Evolutionary conservation across 495 filamentous ascomycete species (phyloP).

Genomic region (Aspergillus haitiensis): DNA sequence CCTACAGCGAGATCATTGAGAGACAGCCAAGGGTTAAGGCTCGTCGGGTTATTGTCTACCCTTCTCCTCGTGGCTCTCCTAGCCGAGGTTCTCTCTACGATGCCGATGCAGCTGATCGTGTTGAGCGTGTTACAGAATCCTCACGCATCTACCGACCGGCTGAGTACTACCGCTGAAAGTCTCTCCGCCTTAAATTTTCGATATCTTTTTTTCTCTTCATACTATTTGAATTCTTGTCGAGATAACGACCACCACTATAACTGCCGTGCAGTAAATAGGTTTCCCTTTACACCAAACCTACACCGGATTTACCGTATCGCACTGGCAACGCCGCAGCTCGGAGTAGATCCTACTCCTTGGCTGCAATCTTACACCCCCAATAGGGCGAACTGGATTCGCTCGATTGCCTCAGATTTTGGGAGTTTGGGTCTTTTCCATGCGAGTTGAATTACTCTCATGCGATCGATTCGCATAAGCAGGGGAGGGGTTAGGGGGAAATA

Average conservation of each 20-base stretch:
- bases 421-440: slow-evolving; percentile 6
- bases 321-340: background rate
- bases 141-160: slow-evolving; percentile 32
- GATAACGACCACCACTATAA: background rate
- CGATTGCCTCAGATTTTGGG: slow-evolving; percentile 6
- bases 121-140: slow-evolving; percentile 37
- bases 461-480: slow-evolving; percentile 1
- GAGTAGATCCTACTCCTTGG: background rate
- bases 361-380: background rate
- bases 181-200: background rate
- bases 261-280: slow-evolving; percentile 14
- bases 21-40: slow-evolving; percentile 35
- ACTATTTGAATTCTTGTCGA: background rate
- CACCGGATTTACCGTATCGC: background rate
- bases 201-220: background rate
- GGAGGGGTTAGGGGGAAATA: background rate
- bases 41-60: slow-evolving; percentile 42
- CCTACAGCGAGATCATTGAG: slow-evolving; percentile 40
- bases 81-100: slow-evolving; percentile 48
- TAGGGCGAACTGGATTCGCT: slow-evolving; percentile 17
- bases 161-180: slow-evolving; percentile 37
- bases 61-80: slow-evolving; percentile 36
- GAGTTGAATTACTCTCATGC: slow-evolving; percentile 10
- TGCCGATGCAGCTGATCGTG: slow-evolving; percentile 38
- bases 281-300: background rate